phyloP scores from a whole-genome alignment of 2,329 filamentous ascomycete species.

The Fusarium chlamydosporum region DNA sequence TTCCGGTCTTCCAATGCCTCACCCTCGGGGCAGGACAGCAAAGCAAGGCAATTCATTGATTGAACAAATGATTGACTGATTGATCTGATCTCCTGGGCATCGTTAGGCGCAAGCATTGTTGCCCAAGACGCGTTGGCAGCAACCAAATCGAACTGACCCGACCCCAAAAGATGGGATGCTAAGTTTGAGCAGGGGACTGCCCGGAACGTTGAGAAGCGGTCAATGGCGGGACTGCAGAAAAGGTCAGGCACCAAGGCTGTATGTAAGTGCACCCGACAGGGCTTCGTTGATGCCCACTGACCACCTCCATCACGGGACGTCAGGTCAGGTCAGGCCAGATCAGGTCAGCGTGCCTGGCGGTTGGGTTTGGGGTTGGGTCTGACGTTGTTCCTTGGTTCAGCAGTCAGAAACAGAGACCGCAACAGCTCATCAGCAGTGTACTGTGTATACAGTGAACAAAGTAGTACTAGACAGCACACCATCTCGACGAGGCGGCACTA shows the following conservation, averaged over 20 bases:
- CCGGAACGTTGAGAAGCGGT: slow-evolving; percentile 55
- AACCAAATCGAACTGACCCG: slow-evolving; percentile 49
- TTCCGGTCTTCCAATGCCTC: slow-evolving; percentile 35
- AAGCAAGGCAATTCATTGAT: slow-evolving; percentile 19
- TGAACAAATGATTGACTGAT: slow-evolving; percentile 41
- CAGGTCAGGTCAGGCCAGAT: slow-evolving; percentile 5
- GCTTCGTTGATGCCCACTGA: slow-evolving; percentile 51
- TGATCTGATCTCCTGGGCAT: slow-evolving; percentile 47
- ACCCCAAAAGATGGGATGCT: slow-evolving; percentile 51
- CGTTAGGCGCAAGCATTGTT: slow-evolving; percentile 56
- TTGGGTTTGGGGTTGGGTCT: slow-evolving; percentile 28
- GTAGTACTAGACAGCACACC: slow-evolving; percentile 29
- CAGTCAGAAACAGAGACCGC: slow-evolving; percentile 23
- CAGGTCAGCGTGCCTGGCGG: slow-evolving; percentile 32
- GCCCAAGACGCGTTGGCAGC: slow-evolving; percentile 52
- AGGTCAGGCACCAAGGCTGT: slow-evolving; percentile 52
- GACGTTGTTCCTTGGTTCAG: slow-evolving; percentile 22
- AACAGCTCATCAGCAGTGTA: slow-evolving; percentile 35
- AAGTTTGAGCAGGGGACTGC: slow-evolving; percentile 54
- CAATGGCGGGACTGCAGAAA: slow-evolving; percentile 47
- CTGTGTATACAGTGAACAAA: not conserved
- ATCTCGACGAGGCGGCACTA: slow-evolving; percentile 27
- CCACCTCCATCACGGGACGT: slow-evolving; percentile 43
- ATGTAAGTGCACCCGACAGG: slow-evolving; percentile 49
- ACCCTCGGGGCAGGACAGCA: slow-evolving; percentile 26